Evolutionary conservation across 805 yeast species (phyloP), one percentile per base, ranked within the genome.

Genomic region (Pichia rugopelliculosa): DNA sequence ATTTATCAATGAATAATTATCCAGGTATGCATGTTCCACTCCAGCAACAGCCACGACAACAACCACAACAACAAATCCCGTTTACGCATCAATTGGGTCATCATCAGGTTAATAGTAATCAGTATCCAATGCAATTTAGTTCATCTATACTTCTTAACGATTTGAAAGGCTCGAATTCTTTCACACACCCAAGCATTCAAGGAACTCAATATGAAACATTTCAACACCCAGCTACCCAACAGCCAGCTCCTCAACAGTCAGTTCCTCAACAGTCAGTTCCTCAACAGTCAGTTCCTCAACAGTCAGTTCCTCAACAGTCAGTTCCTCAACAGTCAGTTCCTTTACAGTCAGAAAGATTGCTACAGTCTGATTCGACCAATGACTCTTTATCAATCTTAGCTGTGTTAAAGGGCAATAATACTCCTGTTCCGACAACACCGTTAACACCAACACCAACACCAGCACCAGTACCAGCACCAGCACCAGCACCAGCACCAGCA

Each of bases 111-210:
- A 24, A 24, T 24, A 24, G n/a, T 6, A 5, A 2, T 15, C 13
- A 13, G 9, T 24, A 13, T 22, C 26, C 18, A 22, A 8, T 2
- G 18, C 26, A 37, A 22, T 15, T 22, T 21, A 9, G n/a, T 24
- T 36, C 52, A 25, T 33, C 42, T 17, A 24, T 41, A n/a, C 34
- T 42, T 25, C 45, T 42, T 42, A 33, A 9, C 9, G 13, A 34
- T 15, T 34, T 42, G 18, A 42, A 42, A 22, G 45, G 45, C 9
- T n/a, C 34, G 27, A 26, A 26, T 10, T 26, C 27, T n/a, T 18
- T 15, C 15, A 17, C n/a, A n/a, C 6, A 24, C 25, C 25, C 6
- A 24, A 6, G 9, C 6, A 30, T 15, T 30, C 34, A 30, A 6
- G 18, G n/a, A 6, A 6, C 9, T 15, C 34, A 30, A 30, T n/a